A percentile compares a stretch with the other conserved stretches of the same genome.
These are phyloP conservation scores for Geranium incanum DNA, from an alignment of 441 rosid genomes.

Conservation along the genomic window DNA sequence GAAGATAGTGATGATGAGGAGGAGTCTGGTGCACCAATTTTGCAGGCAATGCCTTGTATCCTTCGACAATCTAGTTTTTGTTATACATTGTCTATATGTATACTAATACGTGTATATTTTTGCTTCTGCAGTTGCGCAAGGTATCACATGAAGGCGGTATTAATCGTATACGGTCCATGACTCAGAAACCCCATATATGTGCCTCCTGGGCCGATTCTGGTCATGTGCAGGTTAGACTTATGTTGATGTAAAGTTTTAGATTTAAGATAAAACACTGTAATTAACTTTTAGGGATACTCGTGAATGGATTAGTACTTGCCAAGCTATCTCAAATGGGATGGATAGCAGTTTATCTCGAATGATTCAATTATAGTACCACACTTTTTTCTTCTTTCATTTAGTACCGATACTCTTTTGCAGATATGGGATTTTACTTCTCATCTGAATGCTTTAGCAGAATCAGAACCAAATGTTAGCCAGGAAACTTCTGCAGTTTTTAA, in stretches of 20 bases:
- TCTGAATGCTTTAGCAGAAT: constrained; percentile 66
- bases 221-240: constrained; percentile 64
- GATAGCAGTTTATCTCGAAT: not conserved
- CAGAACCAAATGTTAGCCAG: constrained; percentile 47
- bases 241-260: not conserved
- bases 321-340: not conserved
- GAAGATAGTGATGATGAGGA: constrained; percentile 59
- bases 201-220: constrained; percentile 94
- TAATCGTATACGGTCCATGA: constrained; percentile 91
- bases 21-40: constrained; percentile 41
- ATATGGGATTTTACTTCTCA: constrained; percentile 82
- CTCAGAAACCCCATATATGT: constrained; percentile 78
- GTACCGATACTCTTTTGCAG: constrained; percentile 28
- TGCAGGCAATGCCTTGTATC: constrained; percentile 49
- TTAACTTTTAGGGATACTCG: not conserved
- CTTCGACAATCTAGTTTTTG: constrained; percentile 11
- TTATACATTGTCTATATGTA: constrained; percentile 7
- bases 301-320: no score
- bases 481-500: constrained; percentile 54
- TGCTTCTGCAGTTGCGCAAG: constrained; percentile 49
- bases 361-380: not conserved
- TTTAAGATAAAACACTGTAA: not conserved
- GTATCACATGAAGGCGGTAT: constrained; percentile 79
- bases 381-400: not conserved
- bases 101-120: constrained; percentile 5